Conservation (phyloP, 2,329 filamentous ascomycete species). For the Aspergillus caelatus region DNA sequence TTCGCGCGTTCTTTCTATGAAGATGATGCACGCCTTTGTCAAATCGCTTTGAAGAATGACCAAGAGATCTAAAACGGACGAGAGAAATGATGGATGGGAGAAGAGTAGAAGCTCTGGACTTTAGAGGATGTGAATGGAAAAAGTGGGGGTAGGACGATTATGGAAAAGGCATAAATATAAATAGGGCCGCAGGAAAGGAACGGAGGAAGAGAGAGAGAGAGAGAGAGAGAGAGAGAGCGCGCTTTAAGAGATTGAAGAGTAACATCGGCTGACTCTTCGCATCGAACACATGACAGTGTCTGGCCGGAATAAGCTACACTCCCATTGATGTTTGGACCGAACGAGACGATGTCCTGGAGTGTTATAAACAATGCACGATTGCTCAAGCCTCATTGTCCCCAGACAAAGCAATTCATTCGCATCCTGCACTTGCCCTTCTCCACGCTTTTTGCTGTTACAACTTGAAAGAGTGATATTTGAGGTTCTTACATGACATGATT, state of each 20-base stretch:
- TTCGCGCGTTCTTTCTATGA: background rate
- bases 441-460: background rate
- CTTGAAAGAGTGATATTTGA: background rate
- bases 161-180: background rate
- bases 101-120: background rate
- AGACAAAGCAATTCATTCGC: background rate
- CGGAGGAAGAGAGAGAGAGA: no score
- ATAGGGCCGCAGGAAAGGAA: background rate
- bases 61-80: background rate
- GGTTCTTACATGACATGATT: background rate
- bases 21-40: background rate
- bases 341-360: background rate
- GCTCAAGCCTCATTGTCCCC: background rate
- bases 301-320: background rate
- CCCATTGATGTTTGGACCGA: background rate
- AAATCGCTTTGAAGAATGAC: background rate
- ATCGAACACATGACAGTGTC: background rate
- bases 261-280: no score
- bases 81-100: background rate
- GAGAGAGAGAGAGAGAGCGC: no score
- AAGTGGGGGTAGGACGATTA: background rate
- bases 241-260: background rate
- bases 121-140: background rate
- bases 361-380: background rate
- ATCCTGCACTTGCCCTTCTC: background rate